Evolutionary conservation across 2,329 filamentous ascomycete species (phyloP).

Genomic region (Dactylellina haptotyla): DNA sequence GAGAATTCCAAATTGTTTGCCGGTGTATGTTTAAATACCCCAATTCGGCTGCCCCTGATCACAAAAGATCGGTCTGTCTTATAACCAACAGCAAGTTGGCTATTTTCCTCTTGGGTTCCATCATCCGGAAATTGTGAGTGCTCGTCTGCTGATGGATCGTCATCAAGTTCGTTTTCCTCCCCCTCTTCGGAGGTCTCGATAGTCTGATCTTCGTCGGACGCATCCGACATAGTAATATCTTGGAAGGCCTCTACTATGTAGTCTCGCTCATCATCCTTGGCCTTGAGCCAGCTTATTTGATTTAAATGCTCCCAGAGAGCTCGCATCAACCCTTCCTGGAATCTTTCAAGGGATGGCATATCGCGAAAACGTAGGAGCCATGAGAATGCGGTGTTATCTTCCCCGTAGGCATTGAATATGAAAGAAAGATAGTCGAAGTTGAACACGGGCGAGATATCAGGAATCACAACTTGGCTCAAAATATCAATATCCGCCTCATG

Average conservation of each 20-base stretch:
- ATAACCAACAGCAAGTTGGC: constrained; percentile 92
- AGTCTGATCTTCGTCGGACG: constrained; percentile 63
- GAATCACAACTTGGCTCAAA: constrained; percentile 87
- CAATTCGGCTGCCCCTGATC: constrained; percentile 95
- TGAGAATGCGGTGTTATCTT: constrained; percentile 87
- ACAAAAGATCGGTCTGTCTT: constrained; percentile 98
- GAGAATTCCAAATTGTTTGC: constrained; percentile 95
- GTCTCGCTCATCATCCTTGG: constrained; percentile 89
- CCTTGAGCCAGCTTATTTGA: constrained; percentile 90
- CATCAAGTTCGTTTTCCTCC: constrained; percentile 70
- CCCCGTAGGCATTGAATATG: constrained; percentile 94
- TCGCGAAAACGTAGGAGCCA: constrained; percentile 95
- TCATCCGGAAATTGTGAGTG: constrained; percentile 76
- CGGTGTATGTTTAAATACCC: constrained; percentile 94
- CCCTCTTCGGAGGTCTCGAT: constrained; percentile 67
- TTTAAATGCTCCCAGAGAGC: constrained; percentile 97
- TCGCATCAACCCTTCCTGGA: constrained; percentile 94
- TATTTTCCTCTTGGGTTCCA: constrained; percentile 78
- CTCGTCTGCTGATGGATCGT: constrained; percentile 79
- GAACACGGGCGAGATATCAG: constrained; percentile 97
- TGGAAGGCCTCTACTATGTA: constrained; percentile 97
- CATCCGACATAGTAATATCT: constrained; percentile 90
- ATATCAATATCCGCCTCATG: constrained; percentile 69
- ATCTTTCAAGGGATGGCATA: constrained; percentile 79
- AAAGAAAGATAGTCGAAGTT: constrained; percentile 99